Conservation (phyloP, 495 filamentous ascomycete species). For the Penicillium angulare region DNA sequence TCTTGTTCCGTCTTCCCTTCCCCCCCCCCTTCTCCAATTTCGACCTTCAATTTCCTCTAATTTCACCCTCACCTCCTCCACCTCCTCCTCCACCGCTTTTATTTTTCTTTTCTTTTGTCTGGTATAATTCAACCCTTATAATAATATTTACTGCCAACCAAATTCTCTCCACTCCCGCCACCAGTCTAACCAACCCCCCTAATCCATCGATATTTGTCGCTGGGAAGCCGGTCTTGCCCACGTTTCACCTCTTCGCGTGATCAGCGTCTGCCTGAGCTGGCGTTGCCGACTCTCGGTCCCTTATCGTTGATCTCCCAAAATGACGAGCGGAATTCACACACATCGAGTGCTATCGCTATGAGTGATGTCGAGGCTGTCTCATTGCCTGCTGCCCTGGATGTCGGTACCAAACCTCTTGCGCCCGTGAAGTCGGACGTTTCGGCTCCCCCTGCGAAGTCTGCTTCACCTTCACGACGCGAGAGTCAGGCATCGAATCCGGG, state of each 20-base stretch:
- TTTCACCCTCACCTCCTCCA: slow-evolving; percentile 3
- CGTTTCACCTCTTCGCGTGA: slow-evolving; percentile 22
- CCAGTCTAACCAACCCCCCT: not conserved
- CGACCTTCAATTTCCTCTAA: slow-evolving; percentile 7
- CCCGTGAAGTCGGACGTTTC: slow-evolving; percentile 32
- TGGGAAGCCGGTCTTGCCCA: slow-evolving; percentile 10
- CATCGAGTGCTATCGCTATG: slow-evolving; percentile 51
- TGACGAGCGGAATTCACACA: slow-evolving; percentile 47
- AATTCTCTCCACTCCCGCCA: not conserved
- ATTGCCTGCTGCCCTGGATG: slow-evolving; percentile 45
- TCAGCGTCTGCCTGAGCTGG: slow-evolving; percentile 43
- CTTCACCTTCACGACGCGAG: slow-evolving; percentile 17
- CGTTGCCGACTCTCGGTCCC: slow-evolving; percentile 34
- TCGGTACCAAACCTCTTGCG: slow-evolving; percentile 37
- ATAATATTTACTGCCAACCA: slow-evolving; percentile 7
- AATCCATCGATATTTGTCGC: not conserved
- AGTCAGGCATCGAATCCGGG: slow-evolving; percentile 23
- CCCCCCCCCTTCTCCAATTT: slow-evolving; percentile 1
- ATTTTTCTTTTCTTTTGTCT: slow-evolving; percentile 6
- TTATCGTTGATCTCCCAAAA: slow-evolving; percentile 46
- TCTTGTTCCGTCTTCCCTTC: slow-evolving; percentile 14
- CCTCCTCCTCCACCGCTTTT: slow-evolving; percentile 16
- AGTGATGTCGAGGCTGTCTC: slow-evolving; percentile 50
- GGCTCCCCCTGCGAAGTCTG: slow-evolving; percentile 18
- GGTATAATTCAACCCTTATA: not conserved